Conservation (phyloP, 2,329 filamentous ascomycete genomes). For the Dissoconium aciculare region DNA sequence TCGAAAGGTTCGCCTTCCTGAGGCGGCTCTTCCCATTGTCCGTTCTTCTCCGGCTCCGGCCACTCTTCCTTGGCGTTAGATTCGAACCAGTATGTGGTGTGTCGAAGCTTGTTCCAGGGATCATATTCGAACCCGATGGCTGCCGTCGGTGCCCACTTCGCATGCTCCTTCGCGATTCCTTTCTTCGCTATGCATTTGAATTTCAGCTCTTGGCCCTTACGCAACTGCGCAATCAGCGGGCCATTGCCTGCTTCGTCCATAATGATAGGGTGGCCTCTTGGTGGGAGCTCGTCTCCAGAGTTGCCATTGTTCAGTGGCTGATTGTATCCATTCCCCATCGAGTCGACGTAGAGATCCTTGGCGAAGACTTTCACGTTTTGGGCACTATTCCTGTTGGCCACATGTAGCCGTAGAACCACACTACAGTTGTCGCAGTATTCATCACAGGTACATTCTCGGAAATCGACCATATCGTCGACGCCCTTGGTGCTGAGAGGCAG, state of each 20-base stretch:
- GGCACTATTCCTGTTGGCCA: constrained; percentile 52
- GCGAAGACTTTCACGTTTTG: constrained; percentile 91
- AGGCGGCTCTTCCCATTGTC: constrained; percentile 61
- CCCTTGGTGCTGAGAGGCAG: constrained; percentile 76
- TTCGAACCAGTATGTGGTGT: constrained; percentile 93
- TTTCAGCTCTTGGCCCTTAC: constrained; percentile 77
- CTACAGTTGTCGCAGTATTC: constrained; percentile 87
- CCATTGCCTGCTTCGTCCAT: constrained; percentile 69
- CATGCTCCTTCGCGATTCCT: constrained; percentile 96
- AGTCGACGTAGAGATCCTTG: constrained; percentile 58
- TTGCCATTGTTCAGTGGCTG: constrained; percentile 52
- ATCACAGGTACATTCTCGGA: constrained; percentile 91
- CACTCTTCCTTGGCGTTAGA: constrained; percentile 37
- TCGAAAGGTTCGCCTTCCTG: constrained; percentile 78
- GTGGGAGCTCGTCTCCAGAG: constrained; percentile 42
- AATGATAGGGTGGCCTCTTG: constrained; percentile 59
- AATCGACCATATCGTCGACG: constrained; percentile 68
- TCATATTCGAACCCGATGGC: constrained; percentile 97
- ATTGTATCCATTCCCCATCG: constrained; percentile 59
- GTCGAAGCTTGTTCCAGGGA: constrained; percentile 85
- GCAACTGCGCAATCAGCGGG: constrained; percentile 75
- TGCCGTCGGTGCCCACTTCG: constrained; percentile 88
- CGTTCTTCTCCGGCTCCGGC: constrained; percentile 37
- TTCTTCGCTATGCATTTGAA: constrained; percentile 92
- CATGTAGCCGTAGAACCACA: constrained; percentile 70